phyloP scores from a whole-genome alignment of 192 early-diverging fungal genomes.

The Umbelopsis vinacea region DNA sequence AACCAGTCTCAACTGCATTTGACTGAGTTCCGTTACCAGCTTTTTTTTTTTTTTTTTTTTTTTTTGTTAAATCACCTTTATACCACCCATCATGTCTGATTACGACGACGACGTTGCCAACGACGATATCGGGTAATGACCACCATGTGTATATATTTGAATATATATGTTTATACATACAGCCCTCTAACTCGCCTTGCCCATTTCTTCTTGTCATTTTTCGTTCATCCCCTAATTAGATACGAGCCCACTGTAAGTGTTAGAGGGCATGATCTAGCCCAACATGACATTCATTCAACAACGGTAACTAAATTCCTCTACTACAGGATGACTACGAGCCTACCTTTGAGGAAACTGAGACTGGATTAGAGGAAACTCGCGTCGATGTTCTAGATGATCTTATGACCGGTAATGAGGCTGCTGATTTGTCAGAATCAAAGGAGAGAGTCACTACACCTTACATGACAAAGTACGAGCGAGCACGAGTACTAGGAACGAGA shows the following conservation, averaged over 20 bases:
- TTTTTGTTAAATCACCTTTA: neutral
- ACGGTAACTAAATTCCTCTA: neutral
- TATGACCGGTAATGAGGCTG: slow-evolving; percentile 14
- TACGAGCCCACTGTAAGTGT: slow-evolving; percentile 23
- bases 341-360: slow-evolving; percentile 14
- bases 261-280: neutral
- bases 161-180: too few species aligned
- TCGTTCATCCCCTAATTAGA: neutral
- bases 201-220: neutral
- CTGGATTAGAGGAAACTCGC: slow-evolving; percentile 11
- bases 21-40: neutral
- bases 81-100: slow-evolving; percentile 25
- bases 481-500: slow-evolving; percentile 85
- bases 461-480: slow-evolving; percentile 98
- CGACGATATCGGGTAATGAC: slow-evolving; percentile 18
- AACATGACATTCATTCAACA: neutral
- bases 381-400: slow-evolving; percentile 10
- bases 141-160: neutral
- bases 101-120: slow-evolving; percentile 24
- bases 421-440: slow-evolving; percentile 45
- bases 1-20: neutral
- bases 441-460: slow-evolving; percentile 95
- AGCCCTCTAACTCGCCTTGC: neutral
- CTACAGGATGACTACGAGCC: slow-evolving; percentile 11
- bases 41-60: slow-evolving; percentile 8